A percentile compares a stretch with the other conserved stretches of the same genome.
Evolutionary conservation across 2,329 filamentous ascomycete genomes (phyloP).

Genomic region (Hirsutella minnesotensis): DNA sequence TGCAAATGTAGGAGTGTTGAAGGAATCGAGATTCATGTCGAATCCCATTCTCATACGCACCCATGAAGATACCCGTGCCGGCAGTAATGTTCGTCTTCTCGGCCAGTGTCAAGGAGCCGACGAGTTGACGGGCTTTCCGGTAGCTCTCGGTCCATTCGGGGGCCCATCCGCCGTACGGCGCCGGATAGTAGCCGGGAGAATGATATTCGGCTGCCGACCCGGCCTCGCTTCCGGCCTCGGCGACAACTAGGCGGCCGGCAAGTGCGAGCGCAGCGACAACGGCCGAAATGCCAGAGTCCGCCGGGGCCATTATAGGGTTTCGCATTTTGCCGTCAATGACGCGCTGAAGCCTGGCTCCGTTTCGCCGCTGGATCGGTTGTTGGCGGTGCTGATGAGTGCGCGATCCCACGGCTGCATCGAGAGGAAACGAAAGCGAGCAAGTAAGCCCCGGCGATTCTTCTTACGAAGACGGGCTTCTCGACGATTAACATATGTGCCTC

Average conservation of each 20-base stretch:
- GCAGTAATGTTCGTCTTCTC: constrained; percentile 71
- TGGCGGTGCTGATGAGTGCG: too few relatives aligned
- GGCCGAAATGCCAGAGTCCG: not conserved
- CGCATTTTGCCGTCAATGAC: too few relatives aligned
- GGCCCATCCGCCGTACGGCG: constrained; percentile 61
- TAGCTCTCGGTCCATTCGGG: constrained; percentile 60
- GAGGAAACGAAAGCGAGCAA: too few relatives aligned
- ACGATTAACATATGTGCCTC: too few relatives aligned
- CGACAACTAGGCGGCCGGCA: not conserved
- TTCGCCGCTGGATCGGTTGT: too few relatives aligned
- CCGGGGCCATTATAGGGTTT: too few relatives aligned
- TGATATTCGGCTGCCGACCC: not conserved
- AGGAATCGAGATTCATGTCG: not conserved
- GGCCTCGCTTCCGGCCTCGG: not conserved
- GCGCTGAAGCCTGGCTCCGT: too few relatives aligned
- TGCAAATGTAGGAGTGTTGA: not conserved
- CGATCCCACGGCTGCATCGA: too few relatives aligned
- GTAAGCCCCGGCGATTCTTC: too few relatives aligned
- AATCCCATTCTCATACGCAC: constrained; percentile 23
- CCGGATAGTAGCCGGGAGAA: constrained; percentile 53
- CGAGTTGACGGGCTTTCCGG: constrained; percentile 53
- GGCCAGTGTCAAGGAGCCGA: constrained; percentile 65
- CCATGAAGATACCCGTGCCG: constrained; percentile 63
- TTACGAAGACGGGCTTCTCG: too few relatives aligned
- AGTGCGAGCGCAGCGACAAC: not conserved